A percentile compares a stretch with the other conserved stretches of the same genome.
Conservation (phyloP, 768 basidiomycete genomes). For the Lactarius hengduanensis region DNA sequence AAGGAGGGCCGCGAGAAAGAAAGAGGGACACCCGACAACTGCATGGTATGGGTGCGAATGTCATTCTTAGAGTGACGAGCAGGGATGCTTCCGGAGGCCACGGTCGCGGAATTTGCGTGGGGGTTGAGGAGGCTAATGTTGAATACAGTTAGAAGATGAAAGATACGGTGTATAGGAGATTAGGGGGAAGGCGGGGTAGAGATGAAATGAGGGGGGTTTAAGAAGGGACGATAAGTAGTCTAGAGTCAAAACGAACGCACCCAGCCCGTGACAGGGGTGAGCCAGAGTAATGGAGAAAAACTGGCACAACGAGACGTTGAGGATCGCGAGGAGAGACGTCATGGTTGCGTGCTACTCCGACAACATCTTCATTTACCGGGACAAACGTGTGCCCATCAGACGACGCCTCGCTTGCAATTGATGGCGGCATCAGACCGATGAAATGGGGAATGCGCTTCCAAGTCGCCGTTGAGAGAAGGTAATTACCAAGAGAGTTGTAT, state of each 20-base stretch:
- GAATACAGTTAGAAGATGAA: constrained; percentile 2
- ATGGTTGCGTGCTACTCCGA: constrained; percentile 3
- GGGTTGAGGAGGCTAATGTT: constrained; percentile 52
- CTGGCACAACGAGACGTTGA: constrained; percentile 20
- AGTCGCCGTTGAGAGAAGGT: too few relatives aligned
- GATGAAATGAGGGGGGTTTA: not conserved
- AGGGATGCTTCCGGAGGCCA: constrained; percentile 21
- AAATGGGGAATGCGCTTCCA: not conserved
- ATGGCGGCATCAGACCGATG: constrained; percentile 17
- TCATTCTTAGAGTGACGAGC: constrained; percentile 56
- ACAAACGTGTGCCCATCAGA: constrained; percentile 26
- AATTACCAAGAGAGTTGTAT: constrained; percentile 3
- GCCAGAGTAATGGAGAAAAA: constrained; percentile 21
- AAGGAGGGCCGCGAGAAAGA: constrained; percentile 35
- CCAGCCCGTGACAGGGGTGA: constrained; percentile 36
- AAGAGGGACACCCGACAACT: constrained; percentile 55
- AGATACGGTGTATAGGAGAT: not conserved
- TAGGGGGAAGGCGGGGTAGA: constrained; percentile 4
- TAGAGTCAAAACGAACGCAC: constrained; percentile 26
- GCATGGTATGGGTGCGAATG: constrained; percentile 66
- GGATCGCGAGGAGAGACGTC: constrained; percentile 31
- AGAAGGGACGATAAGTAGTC: not conserved
- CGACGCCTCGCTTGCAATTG: constrained; percentile 16
- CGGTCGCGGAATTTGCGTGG: constrained; percentile 29
- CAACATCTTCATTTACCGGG: constrained; percentile 8